Evolutionary conservation across 2,329 filamentous ascomycete genomes (phyloP).

Genomic region (Trematosphaeria pertusa): DNA sequence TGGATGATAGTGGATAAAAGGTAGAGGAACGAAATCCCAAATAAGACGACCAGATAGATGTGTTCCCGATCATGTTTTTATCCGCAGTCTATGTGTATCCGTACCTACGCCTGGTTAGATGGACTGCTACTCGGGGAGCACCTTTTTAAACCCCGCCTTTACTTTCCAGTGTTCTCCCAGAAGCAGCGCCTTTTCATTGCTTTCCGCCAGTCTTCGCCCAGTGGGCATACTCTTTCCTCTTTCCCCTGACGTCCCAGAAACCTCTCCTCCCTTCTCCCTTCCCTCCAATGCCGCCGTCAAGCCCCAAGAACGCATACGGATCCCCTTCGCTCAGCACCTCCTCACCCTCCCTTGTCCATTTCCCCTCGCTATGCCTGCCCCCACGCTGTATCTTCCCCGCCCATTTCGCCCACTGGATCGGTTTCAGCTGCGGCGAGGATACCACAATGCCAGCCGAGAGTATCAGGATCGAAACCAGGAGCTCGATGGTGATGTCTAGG

Average conservation of each 20-base stretch:
- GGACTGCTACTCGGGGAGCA: no score
- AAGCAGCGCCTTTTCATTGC: no score
- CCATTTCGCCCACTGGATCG: slow-evolving; percentile 84
- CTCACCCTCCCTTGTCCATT: slow-evolving; percentile 68
- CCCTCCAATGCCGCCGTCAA: slow-evolving; percentile 63
- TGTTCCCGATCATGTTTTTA: no score
- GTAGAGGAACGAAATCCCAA: no score
- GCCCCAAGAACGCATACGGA: slow-evolving; percentile 72
- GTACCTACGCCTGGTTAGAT: no score
- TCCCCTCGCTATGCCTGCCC: slow-evolving; percentile 66
- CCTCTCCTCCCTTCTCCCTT: slow-evolving; percentile 74
- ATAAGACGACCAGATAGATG: no score
- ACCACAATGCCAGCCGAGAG: slow-evolving; percentile 84
- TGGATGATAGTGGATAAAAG: no score
- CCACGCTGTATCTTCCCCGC: slow-evolving; percentile 83
- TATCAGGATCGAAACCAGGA: slow-evolving; percentile 78
- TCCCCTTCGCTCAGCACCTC: slow-evolving; percentile 72
- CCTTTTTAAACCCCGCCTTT: no score
- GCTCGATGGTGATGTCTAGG: slow-evolving; percentile 86
- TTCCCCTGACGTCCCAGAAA: slow-evolving; percentile 86
- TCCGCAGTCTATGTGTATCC: no score
- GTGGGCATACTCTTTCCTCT: slow-evolving; percentile 86
- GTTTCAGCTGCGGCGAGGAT: slow-evolving; percentile 77
- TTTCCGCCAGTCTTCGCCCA: slow-evolving; percentile 55
- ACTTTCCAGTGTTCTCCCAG: no score